Conservation (phyloP, 73 alveolate genomes). For the Strombidium stylifer region DNA sequence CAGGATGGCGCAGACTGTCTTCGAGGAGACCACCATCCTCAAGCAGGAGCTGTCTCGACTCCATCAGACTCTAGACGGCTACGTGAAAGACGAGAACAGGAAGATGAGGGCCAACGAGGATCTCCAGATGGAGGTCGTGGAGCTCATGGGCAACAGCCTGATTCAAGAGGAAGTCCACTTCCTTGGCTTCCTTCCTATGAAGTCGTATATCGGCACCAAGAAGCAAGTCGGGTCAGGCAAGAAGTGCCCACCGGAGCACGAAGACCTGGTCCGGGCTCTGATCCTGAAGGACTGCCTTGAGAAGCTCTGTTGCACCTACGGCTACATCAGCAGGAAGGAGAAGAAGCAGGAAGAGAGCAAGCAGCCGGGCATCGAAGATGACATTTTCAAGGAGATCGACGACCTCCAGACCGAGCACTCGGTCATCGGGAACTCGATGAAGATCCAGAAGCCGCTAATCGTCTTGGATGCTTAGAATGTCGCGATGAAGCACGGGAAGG, state of each 20-base stretch:
- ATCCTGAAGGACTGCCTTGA: slow-evolving; percentile 27
- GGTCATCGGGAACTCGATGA: not conserved
- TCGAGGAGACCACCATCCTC: slow-evolving; percentile 1
- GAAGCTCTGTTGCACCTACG: slow-evolving; percentile 16
- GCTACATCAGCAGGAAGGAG: not conserved
- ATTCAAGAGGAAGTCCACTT: slow-evolving; percentile 20
- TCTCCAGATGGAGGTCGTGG: not conserved
- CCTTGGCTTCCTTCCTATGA: slow-evolving; percentile 35
- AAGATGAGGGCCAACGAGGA: slow-evolving; percentile 25
- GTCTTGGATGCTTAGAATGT: slow-evolving; percentile 94
- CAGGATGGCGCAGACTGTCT: not conserved
- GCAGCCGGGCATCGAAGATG: slow-evolving; percentile 6
- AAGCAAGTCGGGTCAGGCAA: slow-evolving; percentile 8
- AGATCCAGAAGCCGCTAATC: slow-evolving; percentile 42
- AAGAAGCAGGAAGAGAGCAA: not conserved
- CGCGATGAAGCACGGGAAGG: slow-evolving; percentile 93
- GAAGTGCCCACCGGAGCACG: slow-evolving; percentile 29
- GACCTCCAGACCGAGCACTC: not conserved
- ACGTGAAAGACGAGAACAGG: not conserved
- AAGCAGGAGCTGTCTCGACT: slow-evolving; percentile 15
- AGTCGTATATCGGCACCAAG: slow-evolving; percentile 15
- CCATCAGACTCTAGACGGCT: slow-evolving; percentile 3
- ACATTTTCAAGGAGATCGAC: slow-evolving; percentile 18
- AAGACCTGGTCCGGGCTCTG: slow-evolving; percentile 7
- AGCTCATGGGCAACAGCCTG: slow-evolving; percentile 12